Evolutionary conservation across 78 protist species (phyloP).

Genomic region (Isochrysis galbana): DNA sequence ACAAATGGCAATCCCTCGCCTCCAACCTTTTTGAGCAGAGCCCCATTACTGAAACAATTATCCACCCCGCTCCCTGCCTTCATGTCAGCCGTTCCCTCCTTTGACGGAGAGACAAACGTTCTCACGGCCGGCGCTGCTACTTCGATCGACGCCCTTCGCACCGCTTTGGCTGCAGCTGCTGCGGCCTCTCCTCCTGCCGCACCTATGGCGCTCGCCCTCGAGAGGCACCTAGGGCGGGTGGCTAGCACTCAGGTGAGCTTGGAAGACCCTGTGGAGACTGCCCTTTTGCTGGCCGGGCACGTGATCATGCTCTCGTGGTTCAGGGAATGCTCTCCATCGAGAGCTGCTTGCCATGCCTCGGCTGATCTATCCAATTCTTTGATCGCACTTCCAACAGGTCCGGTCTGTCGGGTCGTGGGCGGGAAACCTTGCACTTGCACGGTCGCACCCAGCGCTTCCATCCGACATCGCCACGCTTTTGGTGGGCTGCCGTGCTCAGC

Average conservation of each 20-base stretch:
- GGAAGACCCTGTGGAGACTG: no score
- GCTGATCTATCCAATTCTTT: no score
- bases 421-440: slow-evolving; percentile 40
- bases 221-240: neutral
- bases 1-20: no score
- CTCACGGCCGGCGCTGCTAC: slow-evolving; percentile 11
- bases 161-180: neutral
- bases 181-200: neutral
- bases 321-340: no score
- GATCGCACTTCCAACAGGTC: neutral
- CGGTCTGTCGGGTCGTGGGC: slow-evolving; percentile 45
- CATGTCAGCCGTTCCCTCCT: no score
- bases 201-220: neutral
- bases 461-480: slow-evolving; percentile 28
- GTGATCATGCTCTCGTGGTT: no score
- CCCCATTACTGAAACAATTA: no score
- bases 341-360: no score
- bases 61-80: no score
- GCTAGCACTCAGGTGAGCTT: slow-evolving; percentile 13
- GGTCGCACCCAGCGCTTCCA: neutral
- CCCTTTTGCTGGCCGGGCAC: no score
- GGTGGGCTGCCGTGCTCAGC: neutral
- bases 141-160: neutral
- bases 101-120: no score
- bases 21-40: no score